These are phyloP conservation scores for Epichloe sibirici DNA, from an alignment of 2,329 filamentous ascomycete species.

Conservation along the genomic window DNA sequence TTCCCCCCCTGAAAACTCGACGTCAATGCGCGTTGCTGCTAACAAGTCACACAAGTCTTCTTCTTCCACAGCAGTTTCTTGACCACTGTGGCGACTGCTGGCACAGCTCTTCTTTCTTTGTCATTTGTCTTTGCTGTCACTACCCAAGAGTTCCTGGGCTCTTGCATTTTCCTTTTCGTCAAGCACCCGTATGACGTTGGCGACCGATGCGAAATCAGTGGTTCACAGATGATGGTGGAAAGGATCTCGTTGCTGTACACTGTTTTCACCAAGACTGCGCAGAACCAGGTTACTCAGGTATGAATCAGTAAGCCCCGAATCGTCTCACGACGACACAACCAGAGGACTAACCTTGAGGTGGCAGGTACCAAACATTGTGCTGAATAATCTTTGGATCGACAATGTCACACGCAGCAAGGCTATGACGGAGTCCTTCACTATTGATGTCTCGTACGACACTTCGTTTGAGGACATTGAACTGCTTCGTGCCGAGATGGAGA, in stretches of 20 bases:
- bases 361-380: constrained; percentile 77
- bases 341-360: constrained; percentile 21
- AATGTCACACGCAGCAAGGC: constrained; percentile 84
- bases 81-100: constrained; percentile 76
- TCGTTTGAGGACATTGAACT: constrained; percentile 81
- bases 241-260: constrained; percentile 91
- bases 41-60: constrained; percentile 40
- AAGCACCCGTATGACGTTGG: constrained; percentile 97
- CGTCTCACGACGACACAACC: background rate
- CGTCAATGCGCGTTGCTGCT: background rate
- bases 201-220: constrained; percentile 74
- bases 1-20: background rate
- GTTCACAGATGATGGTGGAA: constrained; percentile 67
- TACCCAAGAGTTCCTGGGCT: constrained; percentile 89
- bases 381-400: constrained; percentile 91
- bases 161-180: constrained; percentile 96
- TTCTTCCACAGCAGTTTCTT: constrained; percentile 83
- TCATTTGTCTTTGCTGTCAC: constrained; percentile 93
- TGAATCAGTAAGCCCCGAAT: background rate
- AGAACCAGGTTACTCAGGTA: constrained; percentile 59
- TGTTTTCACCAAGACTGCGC: constrained; percentile 74
- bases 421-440: constrained; percentile 74
- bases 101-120: constrained; percentile 84
- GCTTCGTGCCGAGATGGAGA: constrained; percentile 71
- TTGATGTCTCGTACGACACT: constrained; percentile 78